phyloP scores from a whole-genome alignment of 202 grass and related monocot species.

The Carex sylvatica region DNA sequence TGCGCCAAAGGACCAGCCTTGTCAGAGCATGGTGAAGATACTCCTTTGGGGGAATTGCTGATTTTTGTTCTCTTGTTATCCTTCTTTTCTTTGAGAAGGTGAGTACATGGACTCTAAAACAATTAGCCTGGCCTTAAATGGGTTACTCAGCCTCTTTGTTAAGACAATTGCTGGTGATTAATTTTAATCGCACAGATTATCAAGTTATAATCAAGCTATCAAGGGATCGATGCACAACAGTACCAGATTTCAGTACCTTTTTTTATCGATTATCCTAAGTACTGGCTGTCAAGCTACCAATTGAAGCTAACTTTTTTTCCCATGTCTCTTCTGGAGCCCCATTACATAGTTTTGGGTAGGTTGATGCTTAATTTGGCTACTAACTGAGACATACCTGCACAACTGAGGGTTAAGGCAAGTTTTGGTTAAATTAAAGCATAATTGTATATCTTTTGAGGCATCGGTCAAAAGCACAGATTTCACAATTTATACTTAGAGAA shows the following conservation, averaged over 20 bases:
- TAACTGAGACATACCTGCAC: not conserved
- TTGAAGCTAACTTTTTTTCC: not conserved
- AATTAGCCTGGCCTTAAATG: not conserved
- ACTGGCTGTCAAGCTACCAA: not conserved
- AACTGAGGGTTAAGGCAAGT: not conserved
- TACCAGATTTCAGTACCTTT: not conserved
- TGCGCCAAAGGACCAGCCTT: conserved; percentile 76
- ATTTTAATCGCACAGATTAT: not conserved
- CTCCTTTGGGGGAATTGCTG: conserved; percentile 55
- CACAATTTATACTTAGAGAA: not conserved
- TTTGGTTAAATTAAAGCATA: conserved; percentile 9
- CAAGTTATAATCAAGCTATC: not conserved
- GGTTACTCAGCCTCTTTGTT: not conserved
- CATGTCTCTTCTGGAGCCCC: not conserved
- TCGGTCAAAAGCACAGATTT: not conserved
- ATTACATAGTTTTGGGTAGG: not conserved
- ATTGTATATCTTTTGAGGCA: not conserved
- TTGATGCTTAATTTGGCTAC: not conserved
- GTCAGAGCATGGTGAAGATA: conserved; percentile 66
- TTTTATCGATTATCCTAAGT: not conserved
- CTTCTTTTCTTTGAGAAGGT: conserved; percentile 85
- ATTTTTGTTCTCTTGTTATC: conserved; percentile 59
- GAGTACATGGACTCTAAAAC: not conserved
- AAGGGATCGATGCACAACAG: not conserved
- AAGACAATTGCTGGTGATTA: not conserved